A percentile compares a stretch with the other conserved stretches of the same genome.
These are phyloP conservation scores for Meyerozyma athensensis DNA, from an alignment of 1,139 yeast genomes.

Conservation along the genomic window DNA sequence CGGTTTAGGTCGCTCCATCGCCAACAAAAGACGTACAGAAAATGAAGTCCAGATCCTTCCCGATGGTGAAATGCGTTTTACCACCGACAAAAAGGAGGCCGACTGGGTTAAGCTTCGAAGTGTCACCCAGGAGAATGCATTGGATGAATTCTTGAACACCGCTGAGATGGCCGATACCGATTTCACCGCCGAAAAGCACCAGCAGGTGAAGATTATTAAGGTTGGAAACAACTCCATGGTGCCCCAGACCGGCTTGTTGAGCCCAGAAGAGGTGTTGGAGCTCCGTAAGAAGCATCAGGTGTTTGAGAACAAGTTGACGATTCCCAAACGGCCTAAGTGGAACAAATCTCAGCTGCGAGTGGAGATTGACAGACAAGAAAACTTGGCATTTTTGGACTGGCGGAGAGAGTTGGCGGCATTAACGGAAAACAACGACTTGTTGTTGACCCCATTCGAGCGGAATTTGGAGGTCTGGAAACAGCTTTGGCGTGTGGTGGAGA, in stretches of 20 bases:
- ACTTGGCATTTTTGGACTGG: constrained; percentile 90
- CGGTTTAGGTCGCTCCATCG: constrained; percentile 83
- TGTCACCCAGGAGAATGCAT: constrained; percentile 88
- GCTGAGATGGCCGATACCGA: constrained; percentile 96
- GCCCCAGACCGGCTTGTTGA: constrained; percentile 46
- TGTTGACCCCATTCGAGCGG: constrained; percentile 95
- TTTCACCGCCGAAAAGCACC: constrained; percentile 85
- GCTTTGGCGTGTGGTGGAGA: constrained; percentile 95
- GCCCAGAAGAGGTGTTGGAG: constrained; percentile 61
- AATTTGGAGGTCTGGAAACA: constrained; percentile 98
- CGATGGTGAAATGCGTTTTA: constrained; percentile 80
- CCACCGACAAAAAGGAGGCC: constrained; percentile 79
- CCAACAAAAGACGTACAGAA: constrained; percentile 67
- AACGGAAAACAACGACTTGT: constrained; percentile 76
- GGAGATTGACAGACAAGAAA: constrained; percentile 84
- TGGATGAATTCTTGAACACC: constrained; percentile 91
- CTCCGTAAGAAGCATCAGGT: constrained; percentile 64
- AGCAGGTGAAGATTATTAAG: constrained; percentile 79
- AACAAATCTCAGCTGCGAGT: constrained; percentile 60
- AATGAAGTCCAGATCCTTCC: constrained; percentile 69
- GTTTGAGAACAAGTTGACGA: constrained; percentile 78
- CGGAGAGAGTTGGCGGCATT: constrained; percentile 81
- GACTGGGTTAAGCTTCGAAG: constrained; percentile 88
- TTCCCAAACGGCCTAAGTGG: constrained; percentile 95
- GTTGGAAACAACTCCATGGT: constrained; percentile 58